phyloP scores from a whole-genome alignment of 2,329 filamentous ascomycete species.

The Aspergillus tamarii region DNA sequence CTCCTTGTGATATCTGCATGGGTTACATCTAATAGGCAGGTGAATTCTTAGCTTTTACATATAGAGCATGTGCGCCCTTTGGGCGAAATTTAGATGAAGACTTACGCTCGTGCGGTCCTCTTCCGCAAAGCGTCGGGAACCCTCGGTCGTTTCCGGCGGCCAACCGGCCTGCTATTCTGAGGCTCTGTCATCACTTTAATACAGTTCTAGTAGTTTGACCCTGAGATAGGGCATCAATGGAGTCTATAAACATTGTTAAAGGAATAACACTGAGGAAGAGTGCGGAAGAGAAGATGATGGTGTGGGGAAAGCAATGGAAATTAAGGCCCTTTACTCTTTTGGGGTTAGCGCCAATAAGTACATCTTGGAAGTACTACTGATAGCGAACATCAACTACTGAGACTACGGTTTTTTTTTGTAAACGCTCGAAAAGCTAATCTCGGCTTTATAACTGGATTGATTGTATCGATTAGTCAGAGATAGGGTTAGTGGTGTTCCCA shows the following conservation, averaged over 20 bases:
- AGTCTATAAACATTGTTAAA: background rate
- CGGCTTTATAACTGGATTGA: background rate
- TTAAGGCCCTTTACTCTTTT: background rate
- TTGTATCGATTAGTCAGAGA: background rate
- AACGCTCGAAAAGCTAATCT: background rate
- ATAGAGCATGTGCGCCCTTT: background rate
- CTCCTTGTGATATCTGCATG: slow-evolving; percentile 54
- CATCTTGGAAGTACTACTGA: background rate
- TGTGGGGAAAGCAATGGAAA: background rate
- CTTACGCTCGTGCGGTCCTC: slow-evolving; percentile 30
- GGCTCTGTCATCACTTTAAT: background rate
- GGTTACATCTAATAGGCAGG: slow-evolving; percentile 44
- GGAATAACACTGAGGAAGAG: background rate
- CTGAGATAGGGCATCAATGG: background rate
- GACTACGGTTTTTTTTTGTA: background rate
- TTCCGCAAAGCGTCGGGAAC: slow-evolving; percentile 30
- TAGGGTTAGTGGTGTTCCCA: background rate
- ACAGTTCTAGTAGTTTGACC: background rate
- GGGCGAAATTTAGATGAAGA: background rate
- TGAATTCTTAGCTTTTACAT: background rate
- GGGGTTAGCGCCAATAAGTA: background rate
- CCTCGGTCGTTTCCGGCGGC: slow-evolving; percentile 19
- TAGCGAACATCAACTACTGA: background rate
- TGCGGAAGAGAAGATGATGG: background rate
- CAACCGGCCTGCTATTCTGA: background rate